Evolutionary conservation across 306 rosid species (phyloP), one percentile per base, ranked within the genome.

Genomic region (Dryas octopetala): DNA sequence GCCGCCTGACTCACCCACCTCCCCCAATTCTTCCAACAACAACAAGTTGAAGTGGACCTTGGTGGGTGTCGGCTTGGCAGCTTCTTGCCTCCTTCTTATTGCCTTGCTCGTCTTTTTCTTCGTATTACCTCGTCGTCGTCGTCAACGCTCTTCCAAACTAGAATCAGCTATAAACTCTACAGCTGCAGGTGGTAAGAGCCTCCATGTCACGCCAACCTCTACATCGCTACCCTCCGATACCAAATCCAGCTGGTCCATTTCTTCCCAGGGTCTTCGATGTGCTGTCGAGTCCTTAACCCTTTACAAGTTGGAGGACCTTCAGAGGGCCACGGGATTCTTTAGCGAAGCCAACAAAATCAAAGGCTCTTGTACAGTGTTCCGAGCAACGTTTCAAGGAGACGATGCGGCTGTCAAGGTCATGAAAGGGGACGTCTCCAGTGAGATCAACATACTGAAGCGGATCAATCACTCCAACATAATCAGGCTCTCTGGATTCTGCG

Each of bases 401-500:
- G 79, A n/a, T 54, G 97, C 97, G 17, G 94, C 97, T 6, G 85
- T 91, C 10, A 91, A 91, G 84, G 63, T 89, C 61, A 83, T 83
- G 66, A 84, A 80, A 73, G 97, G 94, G 3, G 92, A 91, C 60
- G 91, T 87, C 1, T 87, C 0, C 59, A 14, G 38, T 53, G 97
- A 91, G 83, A 89, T 91, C 45, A 84, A 89, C 77, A 79, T 91
- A 59, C 76, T 91, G 45, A 89, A 81, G 86, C 80, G 78, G 59
- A 78, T 91, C 67, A 91, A 87, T 52, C 97, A 91, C 88, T 84
- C 88, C 46, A 91, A 89, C 76, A 75, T 91, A 13, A 83, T 85
- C n/a, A 87, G 97, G 68, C 84, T 91, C 47, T 91, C 94, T 10
- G 97, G 97, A 9, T 84, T 85, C 78, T 91, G 97, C 40, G 86